Evolutionary conservation across 2,329 filamentous ascomycete species (phyloP), one percentile per base, ranked within the genome.

Genomic region (Aspergillus fructus): DNA sequence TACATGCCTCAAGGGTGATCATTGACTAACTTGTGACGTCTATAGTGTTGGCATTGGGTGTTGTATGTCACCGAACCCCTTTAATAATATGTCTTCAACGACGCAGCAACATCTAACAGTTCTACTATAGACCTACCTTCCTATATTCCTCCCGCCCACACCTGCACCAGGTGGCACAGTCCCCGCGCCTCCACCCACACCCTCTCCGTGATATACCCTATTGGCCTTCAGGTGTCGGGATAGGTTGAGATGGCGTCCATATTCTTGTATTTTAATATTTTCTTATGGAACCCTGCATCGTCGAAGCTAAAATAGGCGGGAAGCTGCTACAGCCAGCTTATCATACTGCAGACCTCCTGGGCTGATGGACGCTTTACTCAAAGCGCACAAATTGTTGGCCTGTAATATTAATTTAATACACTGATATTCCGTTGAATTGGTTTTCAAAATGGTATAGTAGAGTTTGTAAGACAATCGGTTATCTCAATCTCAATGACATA

Each of bases 101-200:
- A 33, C 3, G n/a, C 15, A 9, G 43, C 34, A 39, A n/a, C 39
- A 8, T 47, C 63, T 68, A 61, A 63, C 62, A 33, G 39, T 42
- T 13, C 3, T 11, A 13, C n/a, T 78, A 33, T 60, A 79, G 84
- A 81, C 83, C 43, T 89, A 89, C 66, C 81, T 89, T 73, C 85
- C 85, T 15, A 76, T 89, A 51, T 87, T 89, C 72, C 70, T 89
- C 55, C 86, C 86, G 49, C 83, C 85, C 12, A 71, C 79, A 46
- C 71, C 76, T 30, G 71, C 61, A 34, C 58, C 59, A 17, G 65
- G 63, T 48, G 62, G 61, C 50, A 62, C 65, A 21, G 81, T 82
- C 40, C 76, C 80, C 61, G 75, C 80, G 27, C 76, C 82, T 30
- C 69, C 80, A 59, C 78, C 81, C 30, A 76, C 74, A 42, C 61